phyloP scores from a whole-genome alignment of 2,329 filamentous ascomycete genomes.

The Penicillium sp. region DNA sequence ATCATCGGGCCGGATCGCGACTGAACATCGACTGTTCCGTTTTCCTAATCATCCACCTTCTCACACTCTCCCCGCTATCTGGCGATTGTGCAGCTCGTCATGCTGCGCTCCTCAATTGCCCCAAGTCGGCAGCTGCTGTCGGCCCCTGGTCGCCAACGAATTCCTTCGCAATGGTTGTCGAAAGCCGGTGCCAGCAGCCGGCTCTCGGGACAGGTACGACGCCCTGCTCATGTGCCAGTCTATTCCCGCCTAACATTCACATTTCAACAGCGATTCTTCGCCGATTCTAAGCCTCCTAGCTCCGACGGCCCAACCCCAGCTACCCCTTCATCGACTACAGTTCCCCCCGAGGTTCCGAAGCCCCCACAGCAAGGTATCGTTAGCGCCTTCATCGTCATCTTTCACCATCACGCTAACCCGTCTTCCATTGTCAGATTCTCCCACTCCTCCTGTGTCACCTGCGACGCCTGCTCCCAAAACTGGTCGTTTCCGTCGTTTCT shows the following conservation, averaged over 20 bases:
- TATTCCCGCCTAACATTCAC: conserved; percentile 21
- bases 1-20: conserved; percentile 38
- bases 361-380: conserved; percentile 31
- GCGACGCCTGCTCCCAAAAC: conserved; percentile 55
- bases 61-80: conserved; percentile 22
- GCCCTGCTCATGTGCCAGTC: conserved; percentile 4
- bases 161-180: conserved; percentile 42
- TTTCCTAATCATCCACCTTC: conserved; percentile 26
- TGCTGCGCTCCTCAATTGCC: conserved; percentile 52
- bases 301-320: conserved; percentile 39
- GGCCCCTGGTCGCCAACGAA: conserved; percentile 34
- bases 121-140: conserved; percentile 43
- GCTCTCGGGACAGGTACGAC: conserved; percentile 39
- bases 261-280: conserved; percentile 45
- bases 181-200: conserved; percentile 35
- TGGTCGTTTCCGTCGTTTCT: conserved; percentile 68
- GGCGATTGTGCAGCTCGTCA: conserved; percentile 44
- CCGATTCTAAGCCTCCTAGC: conserved; percentile 42
- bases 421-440: conserved; percentile 31
- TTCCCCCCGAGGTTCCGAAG: conserved; percentile 48
- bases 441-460: conserved; percentile 35
- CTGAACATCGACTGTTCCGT: conserved; percentile 31
- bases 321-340: conserved; percentile 44
- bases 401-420: conserved; percentile 28
- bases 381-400: conserved; percentile 8